Evolutionary conservation across 106 monocot species (phyloP).

Genomic region (Dioscorea zingiberensis): DNA sequence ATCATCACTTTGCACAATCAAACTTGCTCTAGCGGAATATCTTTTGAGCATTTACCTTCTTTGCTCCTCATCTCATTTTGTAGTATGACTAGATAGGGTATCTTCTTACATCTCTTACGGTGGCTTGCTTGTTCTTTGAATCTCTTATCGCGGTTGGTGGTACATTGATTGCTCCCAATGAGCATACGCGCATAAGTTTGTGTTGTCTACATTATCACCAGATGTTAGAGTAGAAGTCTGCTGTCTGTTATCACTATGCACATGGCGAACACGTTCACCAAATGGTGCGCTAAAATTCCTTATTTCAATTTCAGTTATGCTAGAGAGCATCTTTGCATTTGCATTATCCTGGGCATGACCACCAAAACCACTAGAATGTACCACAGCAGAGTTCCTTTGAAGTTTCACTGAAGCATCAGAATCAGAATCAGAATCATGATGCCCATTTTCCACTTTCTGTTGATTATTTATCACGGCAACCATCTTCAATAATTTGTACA

Average conservation of each 20-base stretch:
- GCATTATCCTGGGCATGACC: too few species aligned
- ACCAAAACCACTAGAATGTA: constrained; percentile 4
- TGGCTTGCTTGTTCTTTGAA: constrained; percentile 4
- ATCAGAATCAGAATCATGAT: constrained; percentile 5
- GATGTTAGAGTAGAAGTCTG: constrained; percentile 9
- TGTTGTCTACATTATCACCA: constrained; percentile 1
- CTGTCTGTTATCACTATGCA: constrained; percentile 10
- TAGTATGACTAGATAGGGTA: constrained; percentile 40
- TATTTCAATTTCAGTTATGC: neutral
- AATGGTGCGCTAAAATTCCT: neutral
- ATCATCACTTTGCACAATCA: neutral
- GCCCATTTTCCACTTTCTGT: neutral
- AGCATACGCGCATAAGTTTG: constrained; percentile 14
- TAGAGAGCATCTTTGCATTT: too few species aligned
- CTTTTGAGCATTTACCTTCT: neutral
- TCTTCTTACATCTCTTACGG: constrained; percentile 38
- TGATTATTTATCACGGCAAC: neutral
- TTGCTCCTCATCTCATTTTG: constrained; percentile 3
- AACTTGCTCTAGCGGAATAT: neutral
- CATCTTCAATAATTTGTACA: neutral
- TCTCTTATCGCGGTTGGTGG: neutral
- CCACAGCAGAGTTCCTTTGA: constrained; percentile 1
- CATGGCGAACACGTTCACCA: neutral
- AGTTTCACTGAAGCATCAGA: neutral
- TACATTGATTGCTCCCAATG: constrained; percentile 15